These are phyloP conservation scores for Lactarius vividus DNA, from an alignment of 768 basidiomycete genomes.

Conservation along the genomic window DNA sequence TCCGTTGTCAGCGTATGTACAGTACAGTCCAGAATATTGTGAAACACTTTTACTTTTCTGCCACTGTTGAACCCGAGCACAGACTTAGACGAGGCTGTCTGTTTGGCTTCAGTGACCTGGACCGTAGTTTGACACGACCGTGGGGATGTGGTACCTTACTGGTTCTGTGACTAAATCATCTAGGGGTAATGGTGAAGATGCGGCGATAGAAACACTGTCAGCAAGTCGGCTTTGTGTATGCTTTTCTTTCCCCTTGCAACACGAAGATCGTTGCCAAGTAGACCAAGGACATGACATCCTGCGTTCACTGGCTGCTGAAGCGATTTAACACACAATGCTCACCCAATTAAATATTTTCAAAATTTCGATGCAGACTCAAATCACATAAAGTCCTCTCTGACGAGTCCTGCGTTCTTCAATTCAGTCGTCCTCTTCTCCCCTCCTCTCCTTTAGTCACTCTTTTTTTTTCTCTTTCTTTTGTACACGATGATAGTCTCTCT, in stretches of 20 bases:
- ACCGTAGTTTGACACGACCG: neutral
- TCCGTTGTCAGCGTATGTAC: neutral
- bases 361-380: neutral
- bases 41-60: neutral
- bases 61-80: neutral
- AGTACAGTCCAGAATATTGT: neutral
- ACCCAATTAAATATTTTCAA: neutral
- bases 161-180: neutral
- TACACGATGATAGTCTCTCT: constrained; percentile 5
- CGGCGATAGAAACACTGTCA: constrained; percentile 1
- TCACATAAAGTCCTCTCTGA: constrained; percentile 9
- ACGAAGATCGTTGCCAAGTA: constrained; percentile 5
- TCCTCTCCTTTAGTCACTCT: constrained; percentile 16
- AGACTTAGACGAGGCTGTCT: neutral
- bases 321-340: neutral
- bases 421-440: constrained; percentile 5
- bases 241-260: neutral
- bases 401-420: neutral
- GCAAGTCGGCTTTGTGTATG: too few species aligned
- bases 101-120: neutral
- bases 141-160: neutral
- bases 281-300: neutral
- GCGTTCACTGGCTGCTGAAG: neutral
- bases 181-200: neutral
- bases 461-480: constrained; percentile 3